These are phyloP conservation scores for Kurtzmaniella cleridarum DNA, from an alignment of 805 yeast species.

Conservation along the genomic window DNA sequence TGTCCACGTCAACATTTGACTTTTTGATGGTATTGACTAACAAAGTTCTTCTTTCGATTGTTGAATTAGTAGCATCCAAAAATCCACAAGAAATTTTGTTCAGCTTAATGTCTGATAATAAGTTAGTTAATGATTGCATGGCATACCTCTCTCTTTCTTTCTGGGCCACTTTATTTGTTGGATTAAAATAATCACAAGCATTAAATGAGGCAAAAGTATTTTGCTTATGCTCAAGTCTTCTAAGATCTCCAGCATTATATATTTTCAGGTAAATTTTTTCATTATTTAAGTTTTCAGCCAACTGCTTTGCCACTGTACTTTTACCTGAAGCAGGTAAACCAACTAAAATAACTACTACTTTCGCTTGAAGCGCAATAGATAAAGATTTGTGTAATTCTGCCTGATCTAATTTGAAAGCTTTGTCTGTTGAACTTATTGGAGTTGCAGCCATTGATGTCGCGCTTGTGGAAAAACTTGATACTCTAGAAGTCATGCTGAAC, in stretches of 20 bases:
- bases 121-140: conserved; percentile 23
- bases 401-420: neutral
- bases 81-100: conserved; percentile 29
- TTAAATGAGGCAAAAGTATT: conserved; percentile 14
- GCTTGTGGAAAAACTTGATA: conserved; percentile 2
- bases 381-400: neutral
- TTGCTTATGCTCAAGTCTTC: conserved; percentile 27
- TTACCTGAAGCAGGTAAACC: conserved; percentile 42
- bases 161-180: conserved; percentile 23
- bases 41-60: conserved; percentile 25
- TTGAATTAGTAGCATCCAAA: conserved; percentile 41
- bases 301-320: conserved; percentile 32
- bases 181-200: conserved; percentile 34
- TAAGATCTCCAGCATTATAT: conserved; percentile 49
- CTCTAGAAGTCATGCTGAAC: neutral
- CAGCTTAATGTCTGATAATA: conserved; percentile 24
- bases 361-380: conserved; percentile 10
- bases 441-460: conserved; percentile 13
- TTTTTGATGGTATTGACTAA: conserved; percentile 22
- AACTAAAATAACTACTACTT: conserved; percentile 26
- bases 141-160: conserved; percentile 33
- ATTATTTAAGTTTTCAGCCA: conserved; percentile 23
- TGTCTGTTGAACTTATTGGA: conserved; percentile 11
- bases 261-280: conserved; percentile 21
- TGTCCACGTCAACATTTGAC: conserved; percentile 15